phyloP scores from a whole-genome alignment of 495 filamentous ascomycete species.

The Aspergillus diversus region DNA sequence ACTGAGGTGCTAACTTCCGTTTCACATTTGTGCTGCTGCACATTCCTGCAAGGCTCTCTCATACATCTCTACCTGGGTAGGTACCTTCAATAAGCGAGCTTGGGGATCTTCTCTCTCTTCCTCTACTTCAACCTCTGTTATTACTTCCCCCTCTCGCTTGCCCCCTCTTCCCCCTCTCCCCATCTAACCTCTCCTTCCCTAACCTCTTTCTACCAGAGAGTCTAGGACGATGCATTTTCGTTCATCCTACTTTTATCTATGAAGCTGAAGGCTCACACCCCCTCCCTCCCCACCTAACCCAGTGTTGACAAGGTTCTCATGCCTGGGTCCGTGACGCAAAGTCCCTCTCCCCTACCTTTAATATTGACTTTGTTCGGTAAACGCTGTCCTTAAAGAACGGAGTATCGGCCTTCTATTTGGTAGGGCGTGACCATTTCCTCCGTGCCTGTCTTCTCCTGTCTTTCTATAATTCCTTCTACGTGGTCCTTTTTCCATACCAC shows the following conservation, averaged over 20 bases:
- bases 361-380: neutral
- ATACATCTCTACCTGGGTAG: neutral
- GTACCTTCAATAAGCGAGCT: neutral
- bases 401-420: neutral
- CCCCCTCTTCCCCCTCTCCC: neutral
- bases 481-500: constrained; percentile 5
- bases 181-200: neutral
- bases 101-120: neutral
- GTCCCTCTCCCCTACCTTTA: neutral
- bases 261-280: neutral
- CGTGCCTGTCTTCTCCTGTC: neutral
- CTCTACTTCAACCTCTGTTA: neutral
- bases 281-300: neutral
- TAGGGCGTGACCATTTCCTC: neutral
- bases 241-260: neutral
- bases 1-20: constrained; percentile 14
- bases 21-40: constrained; percentile 17
- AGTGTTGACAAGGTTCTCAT: neutral
- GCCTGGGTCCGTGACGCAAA: neutral
- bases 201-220: constrained; percentile 6
- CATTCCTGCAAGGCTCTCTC: neutral
- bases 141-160: constrained; percentile 2
- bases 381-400: constrained; percentile 2
- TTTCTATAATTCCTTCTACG: constrained; percentile 1
- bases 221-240: neutral